These are phyloP conservation scores for Erodium trifolium DNA, from an alignment of 441 rosid species.

Conservation along the genomic window DNA sequence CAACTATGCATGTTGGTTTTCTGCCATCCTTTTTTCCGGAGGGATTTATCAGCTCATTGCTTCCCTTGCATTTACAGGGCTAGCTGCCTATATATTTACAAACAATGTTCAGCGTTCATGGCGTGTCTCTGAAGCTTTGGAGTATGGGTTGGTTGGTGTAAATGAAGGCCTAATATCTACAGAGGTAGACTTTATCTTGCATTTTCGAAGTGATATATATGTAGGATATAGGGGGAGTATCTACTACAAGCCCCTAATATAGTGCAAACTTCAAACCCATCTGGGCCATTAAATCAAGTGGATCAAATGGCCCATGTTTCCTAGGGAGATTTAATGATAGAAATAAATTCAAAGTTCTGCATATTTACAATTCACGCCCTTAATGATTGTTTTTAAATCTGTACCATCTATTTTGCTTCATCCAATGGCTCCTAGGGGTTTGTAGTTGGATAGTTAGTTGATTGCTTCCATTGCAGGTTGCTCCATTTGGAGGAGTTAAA, in stretches of 20 bases:
- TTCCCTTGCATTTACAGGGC: conserved; percentile 41
- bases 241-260: too few relatives aligned
- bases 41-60: conserved; percentile 7
- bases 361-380: too few relatives aligned
- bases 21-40: background rate
- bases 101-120: conserved; percentile 75
- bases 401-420: too few relatives aligned
- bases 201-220: conserved; percentile 9
- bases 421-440: too few relatives aligned
- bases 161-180: conserved; percentile 89
- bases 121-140: conserved; percentile 93
- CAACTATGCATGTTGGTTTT: background rate
- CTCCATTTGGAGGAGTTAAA: conserved; percentile 95
- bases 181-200: conserved; percentile 42
- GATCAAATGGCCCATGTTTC: too few relatives aligned
- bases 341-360: too few relatives aligned
- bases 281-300: too few relatives aligned
- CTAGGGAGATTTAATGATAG: too few relatives aligned
- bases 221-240: too few relatives aligned
- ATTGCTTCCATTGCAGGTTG: conserved; percentile 48
- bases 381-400: too few relatives aligned
- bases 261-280: too few relatives aligned
- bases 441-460: conserved; percentile 14
- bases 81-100: conserved; percentile 95
- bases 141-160: conserved; percentile 81